These are phyloP conservation scores for Cyberlindnera maritima DNA, from an alignment of 805 yeast species.

Conservation along the genomic window DNA sequence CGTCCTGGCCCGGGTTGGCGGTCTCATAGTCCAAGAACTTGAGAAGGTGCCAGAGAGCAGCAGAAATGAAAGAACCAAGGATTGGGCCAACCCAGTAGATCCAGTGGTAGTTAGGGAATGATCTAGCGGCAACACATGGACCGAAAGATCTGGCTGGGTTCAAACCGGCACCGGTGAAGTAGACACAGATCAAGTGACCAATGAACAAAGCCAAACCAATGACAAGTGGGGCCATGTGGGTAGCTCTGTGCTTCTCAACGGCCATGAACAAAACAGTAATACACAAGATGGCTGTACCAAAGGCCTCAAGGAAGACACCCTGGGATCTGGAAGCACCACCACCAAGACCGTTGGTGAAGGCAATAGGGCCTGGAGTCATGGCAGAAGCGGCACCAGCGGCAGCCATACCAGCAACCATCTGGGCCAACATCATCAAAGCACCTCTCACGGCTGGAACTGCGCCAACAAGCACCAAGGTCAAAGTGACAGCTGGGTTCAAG, in stretches of 20 bases:
- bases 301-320: conserved; percentile 80
- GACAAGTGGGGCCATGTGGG: conserved; percentile 76
- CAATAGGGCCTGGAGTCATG: conserved; percentile 77
- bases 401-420: conserved; percentile 83
- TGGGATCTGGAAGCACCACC: conserved; percentile 68
- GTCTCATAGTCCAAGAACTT: conserved; percentile 66
- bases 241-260: conserved; percentile 75
- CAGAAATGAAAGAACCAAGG: conserved; percentile 66
- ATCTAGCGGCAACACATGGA: conserved; percentile 67
- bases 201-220: conserved; percentile 81
- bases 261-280: conserved; percentile 78
- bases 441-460: conserved; percentile 76
- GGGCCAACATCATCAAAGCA: conserved; percentile 59
- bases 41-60: conserved; percentile 63
- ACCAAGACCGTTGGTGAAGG: conserved; percentile 70
- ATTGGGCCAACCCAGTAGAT: conserved; percentile 91
- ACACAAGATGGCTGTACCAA: conserved; percentile 72
- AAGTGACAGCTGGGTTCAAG: conserved; percentile 85
- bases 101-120: conserved; percentile 86
- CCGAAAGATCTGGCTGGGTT: conserved; percentile 91
- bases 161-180: conserved; percentile 87
- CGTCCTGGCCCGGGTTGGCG: conserved; percentile 68
- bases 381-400: conserved; percentile 89
- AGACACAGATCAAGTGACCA: conserved; percentile 78
- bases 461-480: conserved; percentile 66